Evolutionary conservation across 164 flowering plant genomes (phyloP), one percentile per base, ranked within the genome.

Genomic region (Paratinospora sagittata): DNA sequence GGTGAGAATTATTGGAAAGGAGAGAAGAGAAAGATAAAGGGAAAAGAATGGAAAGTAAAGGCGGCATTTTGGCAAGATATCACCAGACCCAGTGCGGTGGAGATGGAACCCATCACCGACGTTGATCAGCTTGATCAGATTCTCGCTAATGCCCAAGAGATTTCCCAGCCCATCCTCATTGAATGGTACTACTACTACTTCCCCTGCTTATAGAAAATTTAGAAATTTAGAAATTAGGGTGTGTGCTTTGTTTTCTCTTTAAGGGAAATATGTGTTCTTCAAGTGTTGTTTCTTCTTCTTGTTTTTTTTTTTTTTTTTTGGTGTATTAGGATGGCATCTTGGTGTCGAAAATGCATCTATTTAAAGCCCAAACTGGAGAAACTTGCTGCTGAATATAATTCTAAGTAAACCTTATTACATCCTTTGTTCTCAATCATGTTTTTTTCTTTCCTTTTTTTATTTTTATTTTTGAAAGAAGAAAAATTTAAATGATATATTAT

Each of bases 331-430:
- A 90, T 90, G 97, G 98, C 98, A 70, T 27, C 79, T 67, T 94
- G 98, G 97, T 94, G 98, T 74, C 78, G 97, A 68, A 94, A 92
- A 81, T 94, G 97, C 86, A 94, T 94, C 0, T 92, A 88, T 75
- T 82, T 94, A 89, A 94, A 92, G 85, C 98, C 98, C 11, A 91
- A 90, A 76, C 74, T 94, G 86, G 98, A 94, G 84, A 94, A 92
- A 81, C 78, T 94, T 70, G 96, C 97, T 11, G 88, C 93, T 1
- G 96, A 94, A n/a, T 94, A 75, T 75, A 83, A 85, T 33, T 73
- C 85, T 69, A 90, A 83, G 96, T 90, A 82, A 77, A 72, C 61
- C 14, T 27, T 19, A 16, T 17, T 17, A 17, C 24, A 17, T 3
- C 17, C 61, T 14, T 19, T 27, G 34, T 30, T 30, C 34, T 30